These are phyloP conservation scores for Lecanicillium sp. DNA, from an alignment of 2,329 filamentous ascomycete species.

Conservation along the genomic window DNA sequence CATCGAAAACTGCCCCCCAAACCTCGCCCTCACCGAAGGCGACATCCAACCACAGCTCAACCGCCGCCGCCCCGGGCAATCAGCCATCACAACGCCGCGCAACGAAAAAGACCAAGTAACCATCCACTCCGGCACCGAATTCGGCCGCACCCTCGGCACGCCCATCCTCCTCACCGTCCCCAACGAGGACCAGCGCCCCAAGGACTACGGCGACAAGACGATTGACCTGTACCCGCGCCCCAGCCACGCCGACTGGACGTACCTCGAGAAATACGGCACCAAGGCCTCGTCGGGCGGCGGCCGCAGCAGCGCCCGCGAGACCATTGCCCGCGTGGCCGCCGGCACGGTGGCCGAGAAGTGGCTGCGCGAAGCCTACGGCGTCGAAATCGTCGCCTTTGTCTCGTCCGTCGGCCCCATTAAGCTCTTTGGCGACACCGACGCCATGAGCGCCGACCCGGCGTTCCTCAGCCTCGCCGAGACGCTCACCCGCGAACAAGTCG, in stretches of 20 bases:
- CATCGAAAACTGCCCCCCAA: constrained; percentile 84
- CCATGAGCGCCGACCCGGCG: constrained; percentile 69
- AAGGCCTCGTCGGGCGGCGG: constrained; percentile 88
- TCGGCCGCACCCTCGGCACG: constrained; percentile 80
- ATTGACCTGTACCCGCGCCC: constrained; percentile 90
- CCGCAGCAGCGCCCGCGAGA: constrained; percentile 86
- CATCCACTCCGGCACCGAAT: constrained; percentile 89
- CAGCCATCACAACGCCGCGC: constrained; percentile 80
- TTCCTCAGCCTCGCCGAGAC: constrained; percentile 68
- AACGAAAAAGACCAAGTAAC: constrained; percentile 87
- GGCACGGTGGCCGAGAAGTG: constrained; percentile 93
- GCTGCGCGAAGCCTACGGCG: constrained; percentile 66
- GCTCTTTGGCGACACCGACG: constrained; percentile 25
- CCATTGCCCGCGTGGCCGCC: constrained; percentile 85
- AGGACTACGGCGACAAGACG: constrained; percentile 82
- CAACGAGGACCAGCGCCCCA: constrained; percentile 88
- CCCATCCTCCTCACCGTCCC: constrained; percentile 80
- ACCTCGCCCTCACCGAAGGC: constrained; percentile 72
- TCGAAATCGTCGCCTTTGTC: constrained; percentile 89
- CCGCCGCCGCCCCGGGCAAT: constrained; percentile 81
- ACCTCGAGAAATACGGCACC: constrained; percentile 93
- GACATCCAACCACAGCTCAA: constrained; percentile 96
- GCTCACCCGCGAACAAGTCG: constrained; percentile 68
- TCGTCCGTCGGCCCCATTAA: constrained; percentile 64
- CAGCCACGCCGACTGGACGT: constrained; percentile 93